Evolutionary conservation across 441 rosid species (phyloP).

Genomic region (Euphorbia celastroides): DNA sequence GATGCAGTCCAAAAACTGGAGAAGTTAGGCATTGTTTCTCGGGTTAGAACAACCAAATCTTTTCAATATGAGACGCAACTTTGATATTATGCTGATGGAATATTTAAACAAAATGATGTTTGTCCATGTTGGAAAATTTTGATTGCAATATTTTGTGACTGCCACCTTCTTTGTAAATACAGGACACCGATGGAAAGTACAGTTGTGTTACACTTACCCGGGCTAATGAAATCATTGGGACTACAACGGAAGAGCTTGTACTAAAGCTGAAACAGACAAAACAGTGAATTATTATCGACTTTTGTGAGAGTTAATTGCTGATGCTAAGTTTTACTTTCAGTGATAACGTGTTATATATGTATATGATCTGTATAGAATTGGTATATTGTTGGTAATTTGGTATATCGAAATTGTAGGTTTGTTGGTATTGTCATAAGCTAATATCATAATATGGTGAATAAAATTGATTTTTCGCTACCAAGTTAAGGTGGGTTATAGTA

Average conservation of each 20-base stretch:
- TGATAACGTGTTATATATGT: neutral
- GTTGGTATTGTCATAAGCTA: too few species aligned
- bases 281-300: neutral
- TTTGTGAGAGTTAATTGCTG: neutral
- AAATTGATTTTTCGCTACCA: too few species aligned
- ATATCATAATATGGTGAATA: too few species aligned
- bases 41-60: too few species aligned
- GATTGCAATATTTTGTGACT: conserved; percentile 10
- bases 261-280: conserved; percentile 49
- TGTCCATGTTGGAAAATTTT: neutral
- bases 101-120: neutral
- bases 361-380: neutral
- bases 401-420: too few species aligned
- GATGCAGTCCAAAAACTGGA: conserved; percentile 89
- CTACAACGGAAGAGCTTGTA: conserved; percentile 90
- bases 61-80: too few species aligned
- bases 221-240: conserved; percentile 91
- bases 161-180: conserved; percentile 13
- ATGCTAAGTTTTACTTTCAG: neutral
- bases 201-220: conserved; percentile 68
- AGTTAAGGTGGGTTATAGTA: too few species aligned
- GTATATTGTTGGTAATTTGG: too few species aligned
- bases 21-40: conserved; percentile 81
- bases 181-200: conserved; percentile 79
- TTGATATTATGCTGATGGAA: neutral